Conservation (phyloP, 768 basidiomycete genomes). For the Porphyrellus cyaneotinctus region DNA sequence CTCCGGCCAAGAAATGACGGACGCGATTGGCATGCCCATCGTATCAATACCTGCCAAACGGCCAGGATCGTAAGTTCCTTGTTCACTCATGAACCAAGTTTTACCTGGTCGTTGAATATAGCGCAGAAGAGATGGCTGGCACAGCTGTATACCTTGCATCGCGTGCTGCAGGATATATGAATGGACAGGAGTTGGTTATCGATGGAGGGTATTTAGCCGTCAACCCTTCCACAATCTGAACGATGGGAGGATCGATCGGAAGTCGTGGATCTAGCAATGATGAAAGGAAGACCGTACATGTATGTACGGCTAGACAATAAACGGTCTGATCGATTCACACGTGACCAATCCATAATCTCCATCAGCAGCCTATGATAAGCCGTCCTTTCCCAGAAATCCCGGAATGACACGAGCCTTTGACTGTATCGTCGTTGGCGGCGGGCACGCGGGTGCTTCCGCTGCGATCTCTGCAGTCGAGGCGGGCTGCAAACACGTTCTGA, state of each 20-base stretch:
- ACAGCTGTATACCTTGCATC: slow-evolving; percentile 75
- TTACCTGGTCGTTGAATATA: slow-evolving; percentile 24
- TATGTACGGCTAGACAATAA: background rate
- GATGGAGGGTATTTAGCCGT: slow-evolving; percentile 74
- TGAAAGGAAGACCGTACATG: background rate
- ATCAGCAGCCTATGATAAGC: too few species aligned
- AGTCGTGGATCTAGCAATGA: background rate
- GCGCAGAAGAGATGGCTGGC: slow-evolving; percentile 71
- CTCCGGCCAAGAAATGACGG: slow-evolving; percentile 40
- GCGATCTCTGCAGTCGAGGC: slow-evolving; percentile 57
- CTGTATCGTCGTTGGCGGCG: slow-evolving; percentile 61
- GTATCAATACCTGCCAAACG: slow-evolving; percentile 57
- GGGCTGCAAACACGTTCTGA: slow-evolving; percentile 56
- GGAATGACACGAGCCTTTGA: slow-evolving; percentile 36
- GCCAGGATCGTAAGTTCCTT: slow-evolving; percentile 56
- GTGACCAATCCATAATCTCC: too few species aligned
- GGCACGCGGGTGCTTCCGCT: slow-evolving; percentile 65
- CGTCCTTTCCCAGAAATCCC: background rate
- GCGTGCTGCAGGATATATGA: slow-evolving; percentile 66
- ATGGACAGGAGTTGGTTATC: slow-evolving; percentile 73
- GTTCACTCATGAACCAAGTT: background rate
- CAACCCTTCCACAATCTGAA: slow-evolving; percentile 54
- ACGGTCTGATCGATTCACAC: background rate
- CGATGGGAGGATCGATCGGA: background rate
- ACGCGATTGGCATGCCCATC: slow-evolving; percentile 58